Evolutionary conservation across 805 yeast species (phyloP), one percentile per base, ranked within the genome.

Genomic region (Cyberlindnera xishuangbannaensis): DNA sequence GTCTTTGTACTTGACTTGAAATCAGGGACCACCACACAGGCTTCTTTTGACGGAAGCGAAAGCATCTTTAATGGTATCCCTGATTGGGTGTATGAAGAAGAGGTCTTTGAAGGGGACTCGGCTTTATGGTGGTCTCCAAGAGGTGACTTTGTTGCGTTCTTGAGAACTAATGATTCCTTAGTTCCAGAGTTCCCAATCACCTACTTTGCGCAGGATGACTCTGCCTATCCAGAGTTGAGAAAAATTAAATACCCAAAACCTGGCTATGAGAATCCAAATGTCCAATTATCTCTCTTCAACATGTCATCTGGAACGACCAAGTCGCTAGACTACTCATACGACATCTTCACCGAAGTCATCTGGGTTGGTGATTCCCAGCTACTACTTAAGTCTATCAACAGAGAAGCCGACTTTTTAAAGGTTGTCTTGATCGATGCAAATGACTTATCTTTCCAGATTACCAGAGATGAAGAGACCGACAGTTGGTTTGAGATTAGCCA

Each of bases 41-140:
- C 76, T 42, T 83, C 96, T 0, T 39, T 40, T 25, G 92, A 83
- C 49, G 95, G 95, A 12, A 76, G 78, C 21, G 68, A 64, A 2
- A 68, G 74, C 42, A 64, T 84, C 7, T 85, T 86, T 59, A 82
- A 87, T 52, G 96, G 95, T 3, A 78, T 79, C 40, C 94, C 95
- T 0, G 95, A 86, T 52, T 86, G 96, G 96, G 94, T 85, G 7
- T 86, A 86, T 47, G 96, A 87, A 51, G 96, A 86, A 46, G 96
- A 86, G 56, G 92, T 86, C 1, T 69, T 83, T 33, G 76, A 73
- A 22, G 69, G 73, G 16, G 86, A 79, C 46, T 59, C 68, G 15
- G 84, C 88, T 1, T 45, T 85, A 30, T 86, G 95, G 95, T 87
- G 95, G 95, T 80, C 95, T 5, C 84, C 84, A 7, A 57, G 65